Percentiles rank a stretch among this genome's conserved stretches.
These are phyloP conservation scores for Nothophaeocryptopus gaeumannii DNA, from an alignment of 2,329 filamentous ascomycete species.

Conservation along the genomic window DNA sequence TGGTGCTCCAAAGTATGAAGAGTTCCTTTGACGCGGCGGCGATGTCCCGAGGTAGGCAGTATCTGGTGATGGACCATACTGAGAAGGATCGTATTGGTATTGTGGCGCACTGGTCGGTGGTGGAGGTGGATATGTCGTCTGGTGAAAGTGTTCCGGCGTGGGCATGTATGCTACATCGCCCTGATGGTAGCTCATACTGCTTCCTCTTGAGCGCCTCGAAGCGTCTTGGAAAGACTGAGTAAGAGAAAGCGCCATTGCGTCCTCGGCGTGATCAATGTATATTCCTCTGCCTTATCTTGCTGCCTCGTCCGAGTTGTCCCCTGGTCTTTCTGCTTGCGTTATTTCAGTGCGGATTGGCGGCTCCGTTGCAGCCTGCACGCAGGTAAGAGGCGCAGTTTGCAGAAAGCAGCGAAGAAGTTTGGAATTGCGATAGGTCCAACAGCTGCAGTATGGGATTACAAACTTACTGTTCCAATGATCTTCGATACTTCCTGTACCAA, in stretches of 20 bases:
- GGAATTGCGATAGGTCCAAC: not conserved
- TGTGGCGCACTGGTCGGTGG: not conserved
- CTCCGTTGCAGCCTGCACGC: not conserved
- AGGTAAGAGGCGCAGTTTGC: not conserved
- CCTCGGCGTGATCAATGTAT: too few relatives aligned
- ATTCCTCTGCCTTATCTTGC: too few relatives aligned
- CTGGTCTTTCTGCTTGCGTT: too few relatives aligned
- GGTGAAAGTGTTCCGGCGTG: slow-evolving; percentile 12
- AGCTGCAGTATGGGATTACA: not conserved
- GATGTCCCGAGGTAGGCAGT: not conserved
- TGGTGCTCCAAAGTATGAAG: not conserved
- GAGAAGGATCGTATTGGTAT: not conserved
- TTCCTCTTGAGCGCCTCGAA: not conserved
- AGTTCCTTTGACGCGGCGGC: not conserved
- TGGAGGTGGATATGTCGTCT: slow-evolving; percentile 4
- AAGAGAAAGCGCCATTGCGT: slow-evolving; percentile 17
- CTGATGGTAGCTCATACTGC: slow-evolving; percentile 8
- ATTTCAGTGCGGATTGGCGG: not conserved
- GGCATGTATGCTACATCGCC: slow-evolving; percentile 8
- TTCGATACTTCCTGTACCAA: too few relatives aligned
- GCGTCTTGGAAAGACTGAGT: slow-evolving; percentile 7
- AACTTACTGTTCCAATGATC: too few relatives aligned
- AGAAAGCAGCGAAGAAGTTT: not conserved
- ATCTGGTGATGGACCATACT: not conserved
- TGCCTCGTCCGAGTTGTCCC: not conserved